Percentiles rank a stretch among this genome's conserved stretches.
These are phyloP conservation scores for Aciculoconidium aculeatum DNA, from an alignment of 805 yeast genomes.

Conservation along the genomic window DNA sequence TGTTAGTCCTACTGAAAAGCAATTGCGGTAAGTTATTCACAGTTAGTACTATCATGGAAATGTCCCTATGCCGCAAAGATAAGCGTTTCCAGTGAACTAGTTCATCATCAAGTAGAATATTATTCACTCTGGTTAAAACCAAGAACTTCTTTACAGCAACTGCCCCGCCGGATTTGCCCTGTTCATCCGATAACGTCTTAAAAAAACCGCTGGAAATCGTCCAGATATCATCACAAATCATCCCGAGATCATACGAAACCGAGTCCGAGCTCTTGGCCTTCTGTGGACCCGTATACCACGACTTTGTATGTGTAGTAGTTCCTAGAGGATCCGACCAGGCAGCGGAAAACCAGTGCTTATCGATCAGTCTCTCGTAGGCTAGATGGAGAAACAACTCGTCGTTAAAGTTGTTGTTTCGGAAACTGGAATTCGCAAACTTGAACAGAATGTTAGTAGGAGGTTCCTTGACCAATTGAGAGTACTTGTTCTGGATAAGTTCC, in stretches of 20 bases:
- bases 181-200: conserved; percentile 29
- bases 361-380: conserved; percentile 77
- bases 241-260: conserved; percentile 31
- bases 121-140: conserved; percentile 64
- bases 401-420: conserved; percentile 21
- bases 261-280: conserved; percentile 12
- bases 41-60: conserved; percentile 64
- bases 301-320: conserved; percentile 48
- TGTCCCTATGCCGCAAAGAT: conserved; percentile 49
- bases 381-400: conserved; percentile 79
- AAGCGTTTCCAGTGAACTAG: conserved; percentile 72
- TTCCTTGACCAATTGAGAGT: conserved; percentile 30
- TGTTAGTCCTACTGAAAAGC: conserved; percentile 11
- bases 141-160: conserved; percentile 53
- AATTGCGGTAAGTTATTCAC: conserved; percentile 55
- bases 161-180: conserved; percentile 21
- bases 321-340: conserved; percentile 91
- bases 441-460: conserved; percentile 33
- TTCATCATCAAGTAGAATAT: conserved; percentile 78
- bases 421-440: conserved; percentile 23
- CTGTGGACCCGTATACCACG: conserved; percentile 45
- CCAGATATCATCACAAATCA: conserved; percentile 65
- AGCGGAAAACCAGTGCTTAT: conserved; percentile 78
- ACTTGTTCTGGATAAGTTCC: conserved; percentile 12
- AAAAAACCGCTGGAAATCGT: conserved; percentile 45